Conservation (phyloP, 345 rosid species). For the Gossypium mustelinum region DNA sequence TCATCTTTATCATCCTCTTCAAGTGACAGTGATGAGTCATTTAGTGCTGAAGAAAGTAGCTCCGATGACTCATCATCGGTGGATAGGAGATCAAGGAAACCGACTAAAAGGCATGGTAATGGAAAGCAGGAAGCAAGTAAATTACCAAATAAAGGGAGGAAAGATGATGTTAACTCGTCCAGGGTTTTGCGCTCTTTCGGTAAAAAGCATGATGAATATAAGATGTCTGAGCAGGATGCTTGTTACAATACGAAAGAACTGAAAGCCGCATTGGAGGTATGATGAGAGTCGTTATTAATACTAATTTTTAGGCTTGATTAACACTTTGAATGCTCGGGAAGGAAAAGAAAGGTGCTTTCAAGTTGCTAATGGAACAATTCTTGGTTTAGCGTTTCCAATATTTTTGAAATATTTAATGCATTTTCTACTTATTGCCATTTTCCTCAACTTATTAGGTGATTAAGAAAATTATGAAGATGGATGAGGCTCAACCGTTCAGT, state of each 20-base stretch:
- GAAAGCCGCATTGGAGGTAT: constrained; percentile 38
- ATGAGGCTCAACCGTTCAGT: constrained; percentile 42
- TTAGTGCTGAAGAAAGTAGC: constrained; percentile 1
- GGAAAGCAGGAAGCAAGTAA: background rate
- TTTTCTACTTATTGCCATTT: background rate
- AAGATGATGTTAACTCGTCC: background rate
- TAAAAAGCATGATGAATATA: constrained; percentile 21
- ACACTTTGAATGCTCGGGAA: background rate
- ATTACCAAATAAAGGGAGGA: constrained; percentile 6
- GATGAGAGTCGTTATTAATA: background rate
- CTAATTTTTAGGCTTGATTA: background rate
- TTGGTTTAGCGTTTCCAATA: background rate
- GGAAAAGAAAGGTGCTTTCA: background rate
- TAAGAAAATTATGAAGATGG: constrained; percentile 47
- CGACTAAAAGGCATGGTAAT: background rate
- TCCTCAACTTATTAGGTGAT: constrained; percentile 30
- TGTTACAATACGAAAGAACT: constrained; percentile 30
- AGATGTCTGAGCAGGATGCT: constrained; percentile 22
- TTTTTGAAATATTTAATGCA: background rate
- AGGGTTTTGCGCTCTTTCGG: constrained; percentile 20
- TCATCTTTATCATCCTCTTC: constrained; percentile 8
- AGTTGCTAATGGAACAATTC: background rate
- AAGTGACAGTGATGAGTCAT: constrained; percentile 16
- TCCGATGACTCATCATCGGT: constrained; percentile 8
- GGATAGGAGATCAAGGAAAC: constrained; percentile 8